Percentiles rank a stretch among this genome's conserved stretches.
Conservation (phyloP, 495 filamentous ascomycete species). For the Xylaria cubensis region DNA sequence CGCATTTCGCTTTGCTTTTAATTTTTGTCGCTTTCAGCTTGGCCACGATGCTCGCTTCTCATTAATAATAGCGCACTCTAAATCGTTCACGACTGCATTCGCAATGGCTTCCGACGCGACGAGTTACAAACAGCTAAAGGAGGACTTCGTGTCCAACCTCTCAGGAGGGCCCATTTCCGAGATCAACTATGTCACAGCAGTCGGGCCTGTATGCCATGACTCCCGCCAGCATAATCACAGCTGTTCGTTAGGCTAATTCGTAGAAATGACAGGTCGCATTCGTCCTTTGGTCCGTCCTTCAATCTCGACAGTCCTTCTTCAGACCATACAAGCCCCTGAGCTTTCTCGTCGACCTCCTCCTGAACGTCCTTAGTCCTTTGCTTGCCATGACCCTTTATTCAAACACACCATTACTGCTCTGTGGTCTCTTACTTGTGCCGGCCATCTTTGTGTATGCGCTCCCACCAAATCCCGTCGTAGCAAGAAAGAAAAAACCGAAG, state of each 20-base stretch:
- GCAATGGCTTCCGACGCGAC: constrained; percentile 46
- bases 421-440: constrained; percentile 74
- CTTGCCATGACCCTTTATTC: constrained; percentile 90
- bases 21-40: background rate
- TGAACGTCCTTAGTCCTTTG: constrained; percentile 82
- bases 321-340: constrained; percentile 70
- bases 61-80: background rate
- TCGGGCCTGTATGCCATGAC: constrained; percentile 73
- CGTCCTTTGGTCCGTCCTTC: constrained; percentile 87
- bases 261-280: constrained; percentile 68
- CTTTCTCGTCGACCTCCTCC: constrained; percentile 79
- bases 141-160: constrained; percentile 93
- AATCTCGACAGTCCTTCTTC: constrained; percentile 88
- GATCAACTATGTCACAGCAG: constrained; percentile 82
- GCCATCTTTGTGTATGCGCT: constrained; percentile 66
- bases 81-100: background rate
- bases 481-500: constrained; percentile 60
- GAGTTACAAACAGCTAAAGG: constrained; percentile 87
- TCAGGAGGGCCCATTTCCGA: constrained; percentile 84
- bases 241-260: constrained; percentile 22
- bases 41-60: constrained; percentile 7
- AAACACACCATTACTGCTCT: constrained; percentile 73
- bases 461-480: constrained; percentile 45
- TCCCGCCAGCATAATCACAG: background rate
- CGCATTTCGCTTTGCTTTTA: constrained; percentile 1